Evolutionary conservation across 495 filamentous ascomycete species (phyloP), one percentile per base, ranked within the genome.

Genomic region (Schizothecium vesticola): DNA sequence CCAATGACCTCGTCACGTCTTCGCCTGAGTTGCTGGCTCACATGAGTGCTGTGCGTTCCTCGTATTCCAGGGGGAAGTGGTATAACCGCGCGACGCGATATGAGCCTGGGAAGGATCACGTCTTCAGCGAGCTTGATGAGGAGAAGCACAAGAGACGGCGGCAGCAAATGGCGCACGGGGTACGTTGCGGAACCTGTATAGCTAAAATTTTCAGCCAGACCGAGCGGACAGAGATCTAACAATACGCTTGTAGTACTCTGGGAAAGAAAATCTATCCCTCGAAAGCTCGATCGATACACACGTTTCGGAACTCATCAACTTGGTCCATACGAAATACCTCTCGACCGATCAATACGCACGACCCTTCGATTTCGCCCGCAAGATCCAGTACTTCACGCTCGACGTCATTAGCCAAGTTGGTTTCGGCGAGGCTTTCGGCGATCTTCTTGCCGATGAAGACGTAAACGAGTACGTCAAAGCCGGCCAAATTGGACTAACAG

Each of bases 271-370:
- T 56, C 63, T 64, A 1, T 66, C 64, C 1, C 73, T 84, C 0
- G 81, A 83, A 24, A 68, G 80, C 8, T 77, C 83, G 22, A 75
- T 86, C 43, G 80, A 84, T 63, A 67, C 72, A 10, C 74, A 78
- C 36, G 67, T 84, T 25, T 43, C 64, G 9, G 69, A 74, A 26
- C 73, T 84, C 2, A 56, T 84, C 51, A 56, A 73, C 7, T 76
- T 85, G 8, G 74, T 85, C 21, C 64, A 73, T 10, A 55, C 62
- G 19, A 82, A 83, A 59, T 84, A 84, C 69, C 25, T 81, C 21
- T 82, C 81, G 13, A 77, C 75, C 10, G 69, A 71, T 28, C 65
- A 66, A 3, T 63, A 76, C 4, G 75, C 69, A 61, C 70, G 72
- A 21, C 80, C 80, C 1, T 57, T 86, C 29, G 81, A 85, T 66